Evolutionary conservation across 2,329 filamentous ascomycete species (phyloP), one percentile per base, ranked within the genome.

Genomic region (Massarina eburnea): DNA sequence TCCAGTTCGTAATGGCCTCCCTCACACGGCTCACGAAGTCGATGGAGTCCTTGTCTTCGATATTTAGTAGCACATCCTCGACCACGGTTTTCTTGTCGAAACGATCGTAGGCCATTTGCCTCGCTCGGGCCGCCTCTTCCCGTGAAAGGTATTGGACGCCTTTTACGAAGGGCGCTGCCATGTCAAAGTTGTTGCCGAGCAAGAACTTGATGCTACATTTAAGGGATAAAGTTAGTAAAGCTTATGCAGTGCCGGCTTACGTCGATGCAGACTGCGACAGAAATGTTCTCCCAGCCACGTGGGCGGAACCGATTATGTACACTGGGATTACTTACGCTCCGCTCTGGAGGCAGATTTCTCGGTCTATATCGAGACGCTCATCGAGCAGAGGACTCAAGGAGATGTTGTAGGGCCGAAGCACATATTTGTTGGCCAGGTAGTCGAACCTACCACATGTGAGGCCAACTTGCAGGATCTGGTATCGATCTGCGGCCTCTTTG

Each of bases 381-480:
- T 73, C 66, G 21, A 80, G 64, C 9, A 84, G 59, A 1, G 84
- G 84, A 50, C 73, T 82, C 41, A 88, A 62, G 54, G 79, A 75
- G 66, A 87, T 76, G 65, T 87, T 87, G 71, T 84, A 87, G 2
- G 84, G 82, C 19, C 78, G 78, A 26, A 84, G 70, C 5, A 77
- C 71, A 58, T 87, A 88, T 51, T 68, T 67, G 44, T 68, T 61
- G 9, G 49, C 43, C 22, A 61, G 30, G 71, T 78, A 77, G 58
- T 73, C 76, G 61, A 86, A 80, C 41, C 73, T 72, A n/a, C 81
- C 81, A 57, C 83, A 80, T 0, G 84, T 87, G 46, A 88, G 67
- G n/a, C 84, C 84, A 43, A 86, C 69, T 60, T 88, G 84, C 2
- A 87, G 70, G 41, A 87, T 79, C 49, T 83, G 79, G 56, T 83